Evolutionary conservation across 2,329 filamentous ascomycete species (phyloP).

Genomic region (Aspergillus sp.): DNA sequence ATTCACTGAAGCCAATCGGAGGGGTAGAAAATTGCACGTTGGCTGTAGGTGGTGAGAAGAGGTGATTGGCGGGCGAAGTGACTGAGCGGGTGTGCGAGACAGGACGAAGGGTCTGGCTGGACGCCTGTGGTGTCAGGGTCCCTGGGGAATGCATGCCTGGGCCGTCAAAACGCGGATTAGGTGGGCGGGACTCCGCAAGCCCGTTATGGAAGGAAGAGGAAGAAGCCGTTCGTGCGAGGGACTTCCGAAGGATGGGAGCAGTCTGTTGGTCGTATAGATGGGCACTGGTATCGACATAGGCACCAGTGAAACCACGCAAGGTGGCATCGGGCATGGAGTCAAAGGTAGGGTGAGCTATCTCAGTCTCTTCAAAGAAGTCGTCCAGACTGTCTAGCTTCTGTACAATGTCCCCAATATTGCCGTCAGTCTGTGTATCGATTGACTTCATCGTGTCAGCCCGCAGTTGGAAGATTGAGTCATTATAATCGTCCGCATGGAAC

Average conservation of each 20-base stretch:
- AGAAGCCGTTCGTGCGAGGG: constrained; percentile 67
- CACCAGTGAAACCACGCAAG: constrained; percentile 54
- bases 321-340: constrained; percentile 34
- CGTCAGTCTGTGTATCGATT: constrained; percentile 62
- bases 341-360: constrained; percentile 58
- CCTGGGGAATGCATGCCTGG: constrained; percentile 46
- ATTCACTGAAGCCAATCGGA: constrained; percentile 44
- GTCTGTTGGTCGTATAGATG: constrained; percentile 92
- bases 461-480: constrained; percentile 73
- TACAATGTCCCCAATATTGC: constrained; percentile 78
- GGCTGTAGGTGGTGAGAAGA: constrained; percentile 40
- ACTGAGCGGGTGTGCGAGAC: constrained; percentile 76
- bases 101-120: constrained; percentile 52
- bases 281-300: constrained; percentile 69
- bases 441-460: constrained; percentile 91
- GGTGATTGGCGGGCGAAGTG: constrained; percentile 68
- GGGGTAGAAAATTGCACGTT: constrained; percentile 56
- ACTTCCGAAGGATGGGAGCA: constrained; percentile 82
- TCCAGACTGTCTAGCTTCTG: constrained; percentile 74
- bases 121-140: constrained; percentile 39
- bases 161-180: constrained; percentile 53
- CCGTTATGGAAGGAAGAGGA: constrained; percentile 81
- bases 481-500: constrained; percentile 85
- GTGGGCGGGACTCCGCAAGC: constrained; percentile 69
- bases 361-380: constrained; percentile 73